Evolutionary conservation across 164 flowering plant species (phyloP), one percentile per base, ranked within the genome.

Genomic region (Kingdonia uniflora): DNA sequence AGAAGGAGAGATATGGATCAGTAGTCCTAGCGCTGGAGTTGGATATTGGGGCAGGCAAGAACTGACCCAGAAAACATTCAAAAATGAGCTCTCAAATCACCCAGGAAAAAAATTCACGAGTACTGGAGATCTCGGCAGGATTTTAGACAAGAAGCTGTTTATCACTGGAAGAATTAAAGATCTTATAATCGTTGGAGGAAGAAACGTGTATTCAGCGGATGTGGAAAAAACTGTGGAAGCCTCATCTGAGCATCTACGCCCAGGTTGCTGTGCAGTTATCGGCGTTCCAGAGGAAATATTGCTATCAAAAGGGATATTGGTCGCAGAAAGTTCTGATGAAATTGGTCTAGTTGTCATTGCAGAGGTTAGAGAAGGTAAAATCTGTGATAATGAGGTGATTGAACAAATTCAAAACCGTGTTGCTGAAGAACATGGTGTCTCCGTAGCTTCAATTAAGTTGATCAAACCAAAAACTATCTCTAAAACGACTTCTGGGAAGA

Each of bases 131-230:
- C 59, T 85, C 42, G 95, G 95, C 52, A 65, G 87, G 39, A 52
- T 82, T 39, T 67, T 80, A 44, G 78, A 79, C 24, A 71, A 72
- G 14, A 77, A 81, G 8, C 44, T 85, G 37, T 85, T 82, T 67
- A 85, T 85, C 52, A 85, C 95, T 26, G 95, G 95, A 61, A 77
- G 95, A 64, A 80, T 85, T 59, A 82, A 85, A 66, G 95, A 85
- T 67, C 81, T 85, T 8, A 77, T 82, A 41, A 82, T 85, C 56
- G 85, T 82, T 38, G 84, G 82, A 5, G 95, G 95, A 53, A 71
- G 85, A 57, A 85, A 82, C 42, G 74, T 85, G 17, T 85, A 85
- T 71, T 69, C 87, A 2, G 78, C 90, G 14, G 95, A 85, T 51
- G 76, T 82, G 1, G 95, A 85, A 54, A 85, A 85, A 74, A 82